Evolutionary conservation across 805 yeast genomes (phyloP), one percentile per base, ranked within the genome.

Genomic region (Schwanniomyces occidentalis): DNA sequence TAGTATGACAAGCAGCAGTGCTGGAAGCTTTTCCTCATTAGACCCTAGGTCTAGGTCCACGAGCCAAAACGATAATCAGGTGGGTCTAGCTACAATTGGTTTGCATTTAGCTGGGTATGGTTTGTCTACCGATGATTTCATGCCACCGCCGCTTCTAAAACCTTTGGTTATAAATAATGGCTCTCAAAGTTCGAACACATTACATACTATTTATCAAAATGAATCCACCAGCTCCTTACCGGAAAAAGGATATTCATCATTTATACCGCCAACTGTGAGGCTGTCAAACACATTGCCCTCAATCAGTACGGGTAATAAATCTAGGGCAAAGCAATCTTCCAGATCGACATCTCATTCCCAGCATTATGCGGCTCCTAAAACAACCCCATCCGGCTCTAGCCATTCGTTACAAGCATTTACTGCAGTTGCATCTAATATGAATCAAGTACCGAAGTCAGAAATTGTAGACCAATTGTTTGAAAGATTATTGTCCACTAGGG

Each of bases 381-480:
- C 30, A 17, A 37, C 40, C 16, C 32, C 44, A 16, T n/a, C n/a
- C n/a, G n/a, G n/a, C 16, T 16, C 21, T 8, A 42, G 47, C 37
- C 53, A 54, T n/a, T 42, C 60, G 3, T 42, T 62, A 6, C 67
- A 55, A 25, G 57, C 70, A 2, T 67, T 62, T 42, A 52, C 55
- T n/a, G 44, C 57, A 6, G 64, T 61, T 4, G 50, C 60, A 2
- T 48, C 57, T n/a, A 45, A 56, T 28, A 52, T 60, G 30, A 48
- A 58, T 32, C 62, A 56, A 37, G 56, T 64, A 42, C 74, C 74
- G 2, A 46, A 46, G 4, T 37, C 64, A 4, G 54, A 51, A 16
- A 51, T 66, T 8, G 73, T 69, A 7, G 70, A 68, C 33, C 45
- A 40, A 4, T 46, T 68, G n/a, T 69, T 69, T 40, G 71, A 67